These are phyloP conservation scores for Colletotrichum godetiae DNA, from an alignment of 2,329 filamentous ascomycete genomes.

Conservation along the genomic window DNA sequence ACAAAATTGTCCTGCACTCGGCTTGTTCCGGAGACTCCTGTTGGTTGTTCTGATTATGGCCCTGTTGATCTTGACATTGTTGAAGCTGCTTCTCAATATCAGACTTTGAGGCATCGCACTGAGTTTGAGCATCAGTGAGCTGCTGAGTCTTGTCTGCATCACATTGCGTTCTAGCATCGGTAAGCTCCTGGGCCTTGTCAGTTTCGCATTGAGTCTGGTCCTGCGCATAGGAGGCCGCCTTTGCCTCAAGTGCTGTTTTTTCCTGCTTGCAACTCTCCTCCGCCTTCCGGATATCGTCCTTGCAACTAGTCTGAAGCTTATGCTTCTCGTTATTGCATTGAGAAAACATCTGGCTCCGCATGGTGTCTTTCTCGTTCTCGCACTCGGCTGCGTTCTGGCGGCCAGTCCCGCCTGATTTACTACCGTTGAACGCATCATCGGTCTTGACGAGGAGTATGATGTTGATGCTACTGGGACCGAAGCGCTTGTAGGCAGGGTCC, in stretches of 20 bases:
- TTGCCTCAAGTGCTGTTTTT: neutral
- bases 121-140: neutral
- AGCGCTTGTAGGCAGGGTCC: too few species aligned
- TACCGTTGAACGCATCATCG: neutral
- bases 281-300: neutral
- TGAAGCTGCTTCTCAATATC: neutral
- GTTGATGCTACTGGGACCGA: neutral
- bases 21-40: neutral
- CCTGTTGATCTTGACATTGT: neutral
- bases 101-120: neutral
- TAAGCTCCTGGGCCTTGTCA: neutral
- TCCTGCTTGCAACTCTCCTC: neutral
- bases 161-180: neutral
- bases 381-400: neutral
- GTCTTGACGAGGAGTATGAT: neutral
- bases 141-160: neutral
- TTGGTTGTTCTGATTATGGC: neutral
- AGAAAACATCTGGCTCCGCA: neutral
- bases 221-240: neutral
- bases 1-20: neutral
- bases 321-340: neutral
- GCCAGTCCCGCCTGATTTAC: neutral
- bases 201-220: neutral
- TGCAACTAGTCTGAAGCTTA: neutral
- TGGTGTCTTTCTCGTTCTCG: neutral